Percentiles rank a stretch among this genome's conserved stretches.
phyloP scores from a whole-genome alignment of 2,329 filamentous ascomycete species.

The Aspergillus proliferans region DNA sequence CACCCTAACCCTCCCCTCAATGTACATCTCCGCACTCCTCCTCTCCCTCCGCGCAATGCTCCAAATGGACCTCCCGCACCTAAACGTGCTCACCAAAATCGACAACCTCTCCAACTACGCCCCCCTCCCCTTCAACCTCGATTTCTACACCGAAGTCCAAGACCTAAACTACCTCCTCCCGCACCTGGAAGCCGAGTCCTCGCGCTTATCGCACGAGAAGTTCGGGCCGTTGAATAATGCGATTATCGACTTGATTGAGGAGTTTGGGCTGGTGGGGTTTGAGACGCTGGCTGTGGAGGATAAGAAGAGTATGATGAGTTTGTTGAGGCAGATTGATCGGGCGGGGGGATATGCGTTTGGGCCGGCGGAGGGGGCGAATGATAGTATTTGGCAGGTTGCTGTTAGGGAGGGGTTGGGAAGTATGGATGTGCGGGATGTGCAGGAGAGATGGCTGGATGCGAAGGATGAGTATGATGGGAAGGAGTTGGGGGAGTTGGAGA shows the following conservation, averaged over 20 bases:
- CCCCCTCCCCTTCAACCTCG: conserved; percentile 85
- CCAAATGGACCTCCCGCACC: conserved; percentile 91
- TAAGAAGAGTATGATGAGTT: conserved; percentile 91
- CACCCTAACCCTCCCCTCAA: conserved; percentile 82
- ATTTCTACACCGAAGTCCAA: conserved; percentile 96
- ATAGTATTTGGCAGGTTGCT: conserved; percentile 94
- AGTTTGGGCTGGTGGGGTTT: conserved; percentile 83
- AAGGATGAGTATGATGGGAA: conserved; percentile 80
- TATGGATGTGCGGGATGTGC: conserved; percentile 81
- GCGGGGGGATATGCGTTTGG: conserved; percentile 93
- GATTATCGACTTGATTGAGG: conserved; percentile 78
- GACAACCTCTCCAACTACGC: conserved; percentile 85
- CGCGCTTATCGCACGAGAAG: conserved; percentile 63
- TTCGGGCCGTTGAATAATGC: conserved; percentile 81
- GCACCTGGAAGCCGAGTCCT: conserved; percentile 70
- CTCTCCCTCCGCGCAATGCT: conserved; percentile 94
- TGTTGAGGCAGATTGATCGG: conserved; percentile 82
- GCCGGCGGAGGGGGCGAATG: conserved; percentile 81
- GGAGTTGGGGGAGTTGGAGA: conserved; percentile 69
- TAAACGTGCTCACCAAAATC: conserved; percentile 97
- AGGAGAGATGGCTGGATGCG: conserved; percentile 90
- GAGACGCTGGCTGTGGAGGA: conserved; percentile 95
- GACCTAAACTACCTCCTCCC: conserved; percentile 80
- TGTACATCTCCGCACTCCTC: conserved; percentile 91
- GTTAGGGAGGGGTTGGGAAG: conserved; percentile 66